Evolutionary conservation across 768 basidiomycete genomes (phyloP).

Genomic region (Gautieria morchelliformis): DNA sequence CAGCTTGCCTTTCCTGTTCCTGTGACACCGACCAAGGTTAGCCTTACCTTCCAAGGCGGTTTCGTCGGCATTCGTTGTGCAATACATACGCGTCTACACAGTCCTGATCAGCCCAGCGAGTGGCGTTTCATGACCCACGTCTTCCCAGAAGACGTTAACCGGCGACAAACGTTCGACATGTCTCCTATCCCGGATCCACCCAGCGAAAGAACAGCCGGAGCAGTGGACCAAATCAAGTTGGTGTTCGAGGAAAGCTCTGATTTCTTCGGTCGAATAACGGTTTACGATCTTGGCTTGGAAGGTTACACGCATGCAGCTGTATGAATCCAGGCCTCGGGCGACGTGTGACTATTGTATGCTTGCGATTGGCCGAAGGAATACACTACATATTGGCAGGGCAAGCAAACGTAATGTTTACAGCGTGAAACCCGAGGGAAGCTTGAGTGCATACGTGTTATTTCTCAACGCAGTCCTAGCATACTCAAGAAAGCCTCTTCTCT

Average conservation of each 20-base stretch:
- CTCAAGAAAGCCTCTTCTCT: too few relatives aligned
- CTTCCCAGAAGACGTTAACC: conserved; percentile 76
- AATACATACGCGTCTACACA: conserved; percentile 29
- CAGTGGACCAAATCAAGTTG: conserved; percentile 43
- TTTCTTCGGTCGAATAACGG: conserved; percentile 71
- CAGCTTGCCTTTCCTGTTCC: conserved; percentile 48
- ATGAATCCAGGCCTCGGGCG: too few relatives aligned
- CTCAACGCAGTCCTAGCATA: too few relatives aligned
- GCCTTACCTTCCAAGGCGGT: conserved; percentile 75
- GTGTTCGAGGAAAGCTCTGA: conserved; percentile 77
- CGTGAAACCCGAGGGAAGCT: too few relatives aligned
- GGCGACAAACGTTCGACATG: conserved; percentile 58
- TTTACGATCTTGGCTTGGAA: conserved; percentile 50
- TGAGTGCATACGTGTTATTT: too few relatives aligned
- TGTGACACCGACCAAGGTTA: conserved; percentile 47
- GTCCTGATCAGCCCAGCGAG: conserved; percentile 14
- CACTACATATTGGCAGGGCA: too few relatives aligned
- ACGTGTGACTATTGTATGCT: too few relatives aligned
- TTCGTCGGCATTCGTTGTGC: conserved; percentile 67
- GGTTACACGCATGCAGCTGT: conserved; percentile 11
- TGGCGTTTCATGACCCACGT: conserved; percentile 48
- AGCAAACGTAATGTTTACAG: too few relatives aligned
- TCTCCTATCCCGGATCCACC: background rate
- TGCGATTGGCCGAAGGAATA: too few relatives aligned
- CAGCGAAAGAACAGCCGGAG: conserved; percentile 14